A percentile compares a stretch with the other conserved stretches of the same genome.
phyloP scores from a whole-genome alignment of 768 basidiomycete genomes.

The Mycena floridula region DNA sequence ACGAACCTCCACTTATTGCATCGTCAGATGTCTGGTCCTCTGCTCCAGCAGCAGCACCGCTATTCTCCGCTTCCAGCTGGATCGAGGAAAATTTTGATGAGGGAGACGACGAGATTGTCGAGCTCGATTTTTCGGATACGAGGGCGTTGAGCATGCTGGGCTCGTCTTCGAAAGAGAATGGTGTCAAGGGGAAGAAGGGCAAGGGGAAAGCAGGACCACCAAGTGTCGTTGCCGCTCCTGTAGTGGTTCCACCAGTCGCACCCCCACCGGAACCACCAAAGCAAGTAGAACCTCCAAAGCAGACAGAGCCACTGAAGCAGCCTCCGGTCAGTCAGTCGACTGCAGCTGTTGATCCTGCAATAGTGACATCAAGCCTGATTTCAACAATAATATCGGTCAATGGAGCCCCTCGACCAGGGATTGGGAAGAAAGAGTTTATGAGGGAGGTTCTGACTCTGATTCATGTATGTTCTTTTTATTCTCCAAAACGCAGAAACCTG shows the following conservation, averaged over 20 bases:
- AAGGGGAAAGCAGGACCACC: conserved; percentile 50
- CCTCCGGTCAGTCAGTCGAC: conserved; percentile 3
- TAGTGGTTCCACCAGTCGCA: no score
- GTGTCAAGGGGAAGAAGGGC: conserved; percentile 13
- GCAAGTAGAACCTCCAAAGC: no score
- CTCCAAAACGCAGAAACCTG: no score
- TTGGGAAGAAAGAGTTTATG: conserved; percentile 54
- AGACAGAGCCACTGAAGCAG: conserved; percentile 1
- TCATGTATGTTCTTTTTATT: no score
- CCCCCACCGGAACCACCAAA: no score
- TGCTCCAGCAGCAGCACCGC: no score
- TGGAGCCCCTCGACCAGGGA: conserved; percentile 12
- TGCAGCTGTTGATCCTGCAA: conserved; percentile 5
- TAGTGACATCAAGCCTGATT: conserved; percentile 24
- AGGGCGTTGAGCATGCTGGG: conserved; percentile 66
- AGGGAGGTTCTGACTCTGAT: conserved; percentile 54
- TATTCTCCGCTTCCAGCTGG: no score
- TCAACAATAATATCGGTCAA: conserved; percentile 18
- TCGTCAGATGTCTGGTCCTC: no score
- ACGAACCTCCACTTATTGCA: no score
- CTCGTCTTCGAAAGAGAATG: conserved; percentile 37
- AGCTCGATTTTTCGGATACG: conserved; percentile 71
- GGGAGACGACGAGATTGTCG: conserved; percentile 59
- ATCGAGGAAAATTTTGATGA: conserved; percentile 6
- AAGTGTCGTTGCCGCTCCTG: conserved; percentile 48